Evolutionary conservation across 83 land plant genomes (phyloP).

Genomic region (Diphasiastrum complanatum): DNA sequence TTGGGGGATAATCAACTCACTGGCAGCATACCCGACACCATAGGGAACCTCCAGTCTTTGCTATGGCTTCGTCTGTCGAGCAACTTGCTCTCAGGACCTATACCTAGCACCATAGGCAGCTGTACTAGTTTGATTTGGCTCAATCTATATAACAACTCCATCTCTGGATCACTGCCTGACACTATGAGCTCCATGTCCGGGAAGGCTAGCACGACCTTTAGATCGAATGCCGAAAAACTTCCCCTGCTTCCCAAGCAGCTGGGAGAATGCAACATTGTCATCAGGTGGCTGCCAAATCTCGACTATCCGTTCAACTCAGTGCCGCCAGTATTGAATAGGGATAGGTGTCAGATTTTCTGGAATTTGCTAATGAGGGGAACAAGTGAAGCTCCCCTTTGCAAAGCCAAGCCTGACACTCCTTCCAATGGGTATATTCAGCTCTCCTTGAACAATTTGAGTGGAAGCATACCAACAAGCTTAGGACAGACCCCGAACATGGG

Average conservation of each 20-base stretch:
- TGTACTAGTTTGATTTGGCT: constrained; percentile 30
- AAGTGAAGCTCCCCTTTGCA: constrained; percentile 34
- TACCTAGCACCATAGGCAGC: constrained; percentile 42
- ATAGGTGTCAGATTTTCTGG: too few relatives aligned
- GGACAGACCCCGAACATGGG: constrained; percentile 36
- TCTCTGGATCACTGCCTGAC: too few relatives aligned
- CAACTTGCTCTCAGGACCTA: constrained; percentile 37
- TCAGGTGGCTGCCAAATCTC: too few relatives aligned
- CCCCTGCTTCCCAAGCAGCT: constrained; percentile 33
- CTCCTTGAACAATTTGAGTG: constrained; percentile 33
- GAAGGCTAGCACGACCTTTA: constrained; percentile 27
- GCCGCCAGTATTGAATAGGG: too few relatives aligned
- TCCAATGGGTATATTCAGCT: constrained; percentile 19
- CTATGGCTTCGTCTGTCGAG: constrained; percentile 18
- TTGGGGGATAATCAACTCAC: constrained; percentile 35
- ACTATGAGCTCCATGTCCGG: too few relatives aligned
- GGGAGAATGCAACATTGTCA: constrained; percentile 32
- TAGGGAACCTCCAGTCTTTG: constrained; percentile 38
- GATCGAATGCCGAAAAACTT: constrained; percentile 30
- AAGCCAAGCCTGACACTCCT: constrained; percentile 22
- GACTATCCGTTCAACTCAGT: too few relatives aligned
- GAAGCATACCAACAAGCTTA: constrained; percentile 27
- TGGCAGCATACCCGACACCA: constrained; percentile 33
- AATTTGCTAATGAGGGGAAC: constrained; percentile 23
- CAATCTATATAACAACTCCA: constrained; percentile 39